Conservation (phyloP, 306 rosid genomes). For the Quillaja saponaria region DNA sequence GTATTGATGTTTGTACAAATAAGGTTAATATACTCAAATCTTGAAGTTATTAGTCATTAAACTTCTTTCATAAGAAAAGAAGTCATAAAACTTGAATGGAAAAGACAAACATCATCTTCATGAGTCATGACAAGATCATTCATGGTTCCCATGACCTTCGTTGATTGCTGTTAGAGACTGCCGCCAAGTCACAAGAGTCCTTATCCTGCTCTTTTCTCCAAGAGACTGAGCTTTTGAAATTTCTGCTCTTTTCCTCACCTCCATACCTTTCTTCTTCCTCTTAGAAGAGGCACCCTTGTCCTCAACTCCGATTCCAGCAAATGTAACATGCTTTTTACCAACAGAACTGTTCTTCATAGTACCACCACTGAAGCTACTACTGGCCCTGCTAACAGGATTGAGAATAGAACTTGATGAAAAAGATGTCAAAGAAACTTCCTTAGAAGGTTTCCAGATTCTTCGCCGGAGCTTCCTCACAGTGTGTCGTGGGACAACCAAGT, state of each 20-base stretch:
- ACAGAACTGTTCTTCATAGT: background rate
- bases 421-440: background rate
- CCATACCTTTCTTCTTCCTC: background rate
- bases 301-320: slow-evolving; percentile 23
- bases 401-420: background rate
- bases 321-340: slow-evolving; percentile 26
- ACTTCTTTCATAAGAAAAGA: too few species aligned
- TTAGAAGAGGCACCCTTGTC: background rate
- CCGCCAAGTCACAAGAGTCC: slow-evolving; percentile 20
- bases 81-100: background rate
- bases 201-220: slow-evolving; percentile 1
- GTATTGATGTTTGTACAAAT: too few species aligned
- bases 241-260: background rate
- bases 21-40: too few species aligned
- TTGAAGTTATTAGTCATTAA: too few species aligned
- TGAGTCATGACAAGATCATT: slow-evolving; percentile 1
- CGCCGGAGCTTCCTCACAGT: slow-evolving; percentile 31
- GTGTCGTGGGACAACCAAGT: slow-evolving; percentile 24
- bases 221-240: slow-evolving; percentile 5
- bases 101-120: background rate
- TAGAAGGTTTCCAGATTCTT: slow-evolving; percentile 2
- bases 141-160: background rate
- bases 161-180: slow-evolving; percentile 23
- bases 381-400: background rate
- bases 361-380: background rate